phyloP scores from a whole-genome alignment of 2,329 filamentous ascomycete species.

The Colletotrichum sp. region DNA sequence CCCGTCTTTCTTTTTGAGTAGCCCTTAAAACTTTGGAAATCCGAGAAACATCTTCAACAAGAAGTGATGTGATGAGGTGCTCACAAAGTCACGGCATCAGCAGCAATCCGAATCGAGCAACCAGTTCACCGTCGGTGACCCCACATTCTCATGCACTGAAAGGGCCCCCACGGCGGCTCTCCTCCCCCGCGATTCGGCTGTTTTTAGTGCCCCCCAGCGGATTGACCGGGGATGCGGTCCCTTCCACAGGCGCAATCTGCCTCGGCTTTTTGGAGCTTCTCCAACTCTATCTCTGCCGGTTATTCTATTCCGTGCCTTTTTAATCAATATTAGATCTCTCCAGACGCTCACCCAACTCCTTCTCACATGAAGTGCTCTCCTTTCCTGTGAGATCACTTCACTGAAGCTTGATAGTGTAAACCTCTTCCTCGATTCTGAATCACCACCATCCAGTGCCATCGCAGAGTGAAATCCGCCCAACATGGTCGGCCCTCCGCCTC shows the following conservation, averaged over 20 bases:
- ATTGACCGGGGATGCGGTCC: background rate
- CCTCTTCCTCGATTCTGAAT: background rate
- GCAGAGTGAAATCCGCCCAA: background rate
- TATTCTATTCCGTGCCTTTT: background rate
- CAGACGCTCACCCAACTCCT: background rate
- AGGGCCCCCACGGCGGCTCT: background rate
- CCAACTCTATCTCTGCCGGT: slow-evolving; percentile 7
- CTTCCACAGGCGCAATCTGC: slow-evolving; percentile 1
- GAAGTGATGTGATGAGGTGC: background rate
- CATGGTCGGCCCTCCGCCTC: slow-evolving; percentile 44
- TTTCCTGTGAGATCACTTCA: background rate
- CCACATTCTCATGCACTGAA: background rate
- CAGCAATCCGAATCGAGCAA: background rate
- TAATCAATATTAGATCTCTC: background rate
- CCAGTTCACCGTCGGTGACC: slow-evolving; percentile 8
- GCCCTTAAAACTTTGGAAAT: background rate
- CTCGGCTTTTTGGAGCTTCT: slow-evolving; percentile 17
- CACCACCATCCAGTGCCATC: background rate
- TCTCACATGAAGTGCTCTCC: background rate
- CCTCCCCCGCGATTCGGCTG: background rate
- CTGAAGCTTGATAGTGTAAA: background rate
- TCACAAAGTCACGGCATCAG: background rate
- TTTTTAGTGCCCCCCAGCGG: background rate
- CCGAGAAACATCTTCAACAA: background rate
- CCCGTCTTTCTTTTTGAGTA: background rate